Conservation (phyloP, 139 green algal genomes). For the Coelastrella sp. region DNA sequence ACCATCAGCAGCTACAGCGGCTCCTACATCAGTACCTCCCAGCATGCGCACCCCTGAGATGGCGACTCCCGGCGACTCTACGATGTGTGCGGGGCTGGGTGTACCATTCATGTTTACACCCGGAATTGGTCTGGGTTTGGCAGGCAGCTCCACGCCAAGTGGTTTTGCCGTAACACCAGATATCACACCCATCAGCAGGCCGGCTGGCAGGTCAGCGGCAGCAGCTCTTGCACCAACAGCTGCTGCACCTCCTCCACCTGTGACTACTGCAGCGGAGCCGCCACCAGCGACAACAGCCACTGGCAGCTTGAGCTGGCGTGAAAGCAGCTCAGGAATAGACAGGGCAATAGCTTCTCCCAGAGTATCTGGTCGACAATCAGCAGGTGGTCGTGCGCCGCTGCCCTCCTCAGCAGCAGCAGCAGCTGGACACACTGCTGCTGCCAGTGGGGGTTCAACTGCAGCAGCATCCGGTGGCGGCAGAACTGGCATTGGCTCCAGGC, state of each 20-base stretch:
- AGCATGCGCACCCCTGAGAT: neutral
- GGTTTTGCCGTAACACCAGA: neutral
- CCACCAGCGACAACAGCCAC: neutral
- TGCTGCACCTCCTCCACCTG: neutral
- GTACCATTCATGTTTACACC: conserved; percentile 39
- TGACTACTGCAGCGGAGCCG: neutral
- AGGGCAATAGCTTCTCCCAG: neutral
- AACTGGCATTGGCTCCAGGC: neutral
- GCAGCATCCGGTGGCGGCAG: conserved; percentile 4
- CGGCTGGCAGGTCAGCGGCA: neutral
- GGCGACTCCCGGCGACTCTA: neutral
- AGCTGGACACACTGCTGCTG: neutral
- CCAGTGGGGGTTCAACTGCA: neutral
- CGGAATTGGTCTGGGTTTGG: conserved; percentile 19
- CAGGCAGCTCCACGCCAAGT: neutral
- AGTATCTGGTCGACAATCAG: neutral
- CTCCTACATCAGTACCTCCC: too few species aligned
- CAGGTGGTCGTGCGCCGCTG: neutral
- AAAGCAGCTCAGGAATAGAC: neutral
- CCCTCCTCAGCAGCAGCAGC: neutral
- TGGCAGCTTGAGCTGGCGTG: neutral
- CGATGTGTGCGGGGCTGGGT: neutral
- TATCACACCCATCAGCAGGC: conserved; percentile 19
- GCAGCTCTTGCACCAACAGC: neutral
- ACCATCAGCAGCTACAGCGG: neutral